Conservation (phyloP, 164 flowering plant genomes). For the Umbilicus rupestris region DNA sequence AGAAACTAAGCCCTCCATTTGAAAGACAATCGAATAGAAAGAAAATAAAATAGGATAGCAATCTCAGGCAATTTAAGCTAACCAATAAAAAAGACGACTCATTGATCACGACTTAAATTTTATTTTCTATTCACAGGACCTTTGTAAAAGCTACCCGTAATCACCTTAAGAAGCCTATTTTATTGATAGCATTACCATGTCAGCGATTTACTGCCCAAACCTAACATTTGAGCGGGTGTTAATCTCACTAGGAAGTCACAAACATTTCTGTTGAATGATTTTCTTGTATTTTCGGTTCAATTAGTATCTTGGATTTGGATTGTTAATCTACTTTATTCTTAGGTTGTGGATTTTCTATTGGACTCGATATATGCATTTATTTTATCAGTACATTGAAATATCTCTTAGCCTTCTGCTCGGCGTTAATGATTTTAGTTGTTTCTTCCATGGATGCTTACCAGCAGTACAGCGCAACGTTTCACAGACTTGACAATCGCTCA, state of each 20-base stretch:
- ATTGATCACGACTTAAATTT: too few species aligned
- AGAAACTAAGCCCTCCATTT: too few species aligned
- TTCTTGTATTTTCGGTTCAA: background rate
- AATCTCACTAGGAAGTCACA: background rate
- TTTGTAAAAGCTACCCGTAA: too few species aligned
- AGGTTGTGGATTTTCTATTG: background rate
- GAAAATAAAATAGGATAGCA: too few species aligned
- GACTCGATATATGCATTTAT: background rate
- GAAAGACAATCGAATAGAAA: too few species aligned
- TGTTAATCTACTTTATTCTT: background rate
- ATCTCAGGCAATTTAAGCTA: too few species aligned
- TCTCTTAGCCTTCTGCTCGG: background rate
- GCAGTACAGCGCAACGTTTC: slow-evolving; percentile 40
- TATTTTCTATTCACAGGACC: too few species aligned
- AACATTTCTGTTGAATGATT: background rate
- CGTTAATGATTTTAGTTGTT: background rate
- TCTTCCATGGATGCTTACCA: slow-evolving; percentile 8
- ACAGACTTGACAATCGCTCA: slow-evolving; percentile 40
- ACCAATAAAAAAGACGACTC: too few species aligned
- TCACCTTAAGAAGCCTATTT: too few species aligned
- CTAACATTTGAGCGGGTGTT: too few species aligned
- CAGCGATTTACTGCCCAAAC: too few species aligned
- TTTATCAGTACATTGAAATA: background rate
- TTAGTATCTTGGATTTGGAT: background rate
- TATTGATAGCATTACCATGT: too few species aligned